Evolutionary conservation across 495 filamentous ascomycete genomes (phyloP).

Genomic region (Talaromyces borbonicus): DNA sequence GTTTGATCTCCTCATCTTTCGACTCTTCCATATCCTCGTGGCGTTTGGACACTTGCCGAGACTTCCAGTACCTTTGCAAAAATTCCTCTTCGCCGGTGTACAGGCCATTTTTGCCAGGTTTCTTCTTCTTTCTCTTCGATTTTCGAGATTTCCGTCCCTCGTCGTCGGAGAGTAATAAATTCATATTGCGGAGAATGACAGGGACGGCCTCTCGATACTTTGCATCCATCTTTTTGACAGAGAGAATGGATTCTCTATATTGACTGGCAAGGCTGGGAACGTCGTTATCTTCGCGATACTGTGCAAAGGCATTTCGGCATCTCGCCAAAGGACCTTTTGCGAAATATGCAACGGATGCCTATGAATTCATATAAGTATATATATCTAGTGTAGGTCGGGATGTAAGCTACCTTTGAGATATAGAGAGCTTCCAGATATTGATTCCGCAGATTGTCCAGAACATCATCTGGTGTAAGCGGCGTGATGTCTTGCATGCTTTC

Average conservation of each 20-base stretch:
- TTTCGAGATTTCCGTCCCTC: slow-evolving; percentile 41
- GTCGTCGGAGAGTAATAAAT: slow-evolving; percentile 53
- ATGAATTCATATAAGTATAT: slow-evolving; percentile 11
- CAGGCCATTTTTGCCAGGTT: slow-evolving; percentile 63
- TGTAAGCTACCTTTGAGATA: slow-evolving; percentile 58
- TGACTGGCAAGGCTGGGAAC: slow-evolving; percentile 50
- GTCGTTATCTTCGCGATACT: slow-evolving; percentile 35
- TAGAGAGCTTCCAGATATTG: slow-evolving; percentile 90
- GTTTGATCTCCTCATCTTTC: slow-evolving; percentile 43
- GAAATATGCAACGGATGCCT: slow-evolving; percentile 88
- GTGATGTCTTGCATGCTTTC: slow-evolving; percentile 30
- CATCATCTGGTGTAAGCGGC: slow-evolving; percentile 37
- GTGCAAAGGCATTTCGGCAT: slow-evolving; percentile 65
- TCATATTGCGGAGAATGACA: slow-evolving; percentile 51
- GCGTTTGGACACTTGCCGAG: slow-evolving; percentile 30
- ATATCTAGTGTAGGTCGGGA: background rate
- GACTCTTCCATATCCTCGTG: slow-evolving; percentile 29
- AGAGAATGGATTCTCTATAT: slow-evolving; percentile 60
- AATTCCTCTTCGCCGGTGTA: slow-evolving; percentile 69
- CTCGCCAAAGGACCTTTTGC: slow-evolving; percentile 91
- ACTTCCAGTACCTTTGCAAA: slow-evolving; percentile 70
- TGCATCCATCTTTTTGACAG: slow-evolving; percentile 68
- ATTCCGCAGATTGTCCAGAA: slow-evolving; percentile 55
- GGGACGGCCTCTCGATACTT: slow-evolving; percentile 78
- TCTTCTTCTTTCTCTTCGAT: slow-evolving; percentile 60